Evolutionary conservation across 2,329 filamentous ascomycete species (phyloP).

Genomic region (Parafenestella ontariensis): DNA sequence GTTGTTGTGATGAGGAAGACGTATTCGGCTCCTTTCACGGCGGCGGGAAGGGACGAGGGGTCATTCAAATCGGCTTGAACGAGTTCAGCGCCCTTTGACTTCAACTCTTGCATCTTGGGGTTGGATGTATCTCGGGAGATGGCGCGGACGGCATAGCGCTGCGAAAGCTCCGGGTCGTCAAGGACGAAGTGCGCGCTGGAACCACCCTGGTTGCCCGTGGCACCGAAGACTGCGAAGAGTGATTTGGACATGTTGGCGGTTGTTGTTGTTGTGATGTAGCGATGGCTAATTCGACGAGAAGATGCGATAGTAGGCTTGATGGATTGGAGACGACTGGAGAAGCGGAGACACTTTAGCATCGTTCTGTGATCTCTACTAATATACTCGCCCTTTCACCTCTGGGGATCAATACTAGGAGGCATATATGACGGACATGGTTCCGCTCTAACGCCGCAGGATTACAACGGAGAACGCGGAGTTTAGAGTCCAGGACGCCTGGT

Average conservation of each 20-base stretch:
- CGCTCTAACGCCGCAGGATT: neutral
- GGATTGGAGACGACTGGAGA: neutral
- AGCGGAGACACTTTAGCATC: neutral
- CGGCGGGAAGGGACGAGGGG: conserved; percentile 23
- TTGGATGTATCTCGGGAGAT: conserved; percentile 61
- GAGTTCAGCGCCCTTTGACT: conserved; percentile 58
- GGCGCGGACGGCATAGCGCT: conserved; percentile 58
- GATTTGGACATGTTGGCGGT: conserved; percentile 22
- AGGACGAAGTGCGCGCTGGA: conserved; percentile 59
- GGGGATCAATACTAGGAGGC: neutral
- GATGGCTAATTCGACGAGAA: neutral
- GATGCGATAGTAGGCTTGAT: too few species aligned
- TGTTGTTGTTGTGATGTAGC: neutral
- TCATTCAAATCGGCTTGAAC: conserved; percentile 60
- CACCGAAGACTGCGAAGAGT: conserved; percentile 40
- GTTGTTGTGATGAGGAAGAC: conserved; percentile 44
- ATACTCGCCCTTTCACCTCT: neutral
- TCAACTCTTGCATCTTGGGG: conserved; percentile 55
- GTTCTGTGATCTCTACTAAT: neutral
- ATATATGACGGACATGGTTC: neutral
- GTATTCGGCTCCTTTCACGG: conserved; percentile 28
- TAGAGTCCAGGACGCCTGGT: neutral
- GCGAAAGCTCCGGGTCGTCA: conserved; percentile 48
- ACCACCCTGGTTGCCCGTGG: conserved; percentile 61
- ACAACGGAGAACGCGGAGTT: neutral